phyloP scores from a whole-genome alignment of 2,329 filamentous ascomycete species.

The Sphaerostilbella broomeana region DNA sequence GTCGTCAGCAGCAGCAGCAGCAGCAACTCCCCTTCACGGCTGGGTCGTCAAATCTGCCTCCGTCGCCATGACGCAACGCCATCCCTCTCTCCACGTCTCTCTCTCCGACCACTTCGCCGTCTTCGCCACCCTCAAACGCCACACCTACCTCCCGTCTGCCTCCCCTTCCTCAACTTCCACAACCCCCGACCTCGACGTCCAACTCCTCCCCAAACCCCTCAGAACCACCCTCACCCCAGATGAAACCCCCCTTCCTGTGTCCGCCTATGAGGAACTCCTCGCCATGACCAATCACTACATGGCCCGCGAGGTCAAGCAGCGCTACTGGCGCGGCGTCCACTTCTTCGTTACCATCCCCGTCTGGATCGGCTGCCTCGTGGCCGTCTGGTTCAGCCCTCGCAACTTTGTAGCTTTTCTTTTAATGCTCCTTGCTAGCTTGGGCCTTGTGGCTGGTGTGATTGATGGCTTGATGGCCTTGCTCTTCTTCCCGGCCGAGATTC shows the following conservation, averaged over 20 bases:
- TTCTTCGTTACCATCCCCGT: slow-evolving; percentile 63
- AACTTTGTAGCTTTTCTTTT: slow-evolving; percentile 76
- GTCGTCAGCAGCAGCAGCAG: background rate
- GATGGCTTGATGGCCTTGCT: slow-evolving; percentile 82
- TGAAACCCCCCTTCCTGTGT: slow-evolving; percentile 18
- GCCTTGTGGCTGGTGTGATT: slow-evolving; percentile 67
- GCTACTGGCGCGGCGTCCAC: slow-evolving; percentile 63
- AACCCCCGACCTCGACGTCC: slow-evolving; percentile 23
- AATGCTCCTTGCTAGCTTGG: slow-evolving; percentile 71
- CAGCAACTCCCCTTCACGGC: slow-evolving; percentile 23
- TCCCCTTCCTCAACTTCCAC: too few relatives aligned
- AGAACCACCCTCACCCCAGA: slow-evolving; percentile 15
- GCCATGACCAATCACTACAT: slow-evolving; percentile 62
- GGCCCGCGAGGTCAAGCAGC: slow-evolving; percentile 64
- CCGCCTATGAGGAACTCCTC: slow-evolving; percentile 60
- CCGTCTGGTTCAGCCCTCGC: slow-evolving; percentile 75
- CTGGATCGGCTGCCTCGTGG: slow-evolving; percentile 68
- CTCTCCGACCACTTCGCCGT: slow-evolving; percentile 94
- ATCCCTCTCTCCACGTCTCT: slow-evolving; percentile 75
- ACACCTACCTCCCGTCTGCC: slow-evolving; percentile 26
- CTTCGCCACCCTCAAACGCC: slow-evolving; percentile 63
- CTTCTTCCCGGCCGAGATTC: slow-evolving; percentile 79
- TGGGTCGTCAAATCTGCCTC: slow-evolving; percentile 68
- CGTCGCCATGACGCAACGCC: slow-evolving; percentile 75
- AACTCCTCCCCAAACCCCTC: slow-evolving; percentile 26